These are phyloP conservation scores for Xylariaceae sp. DNA, from an alignment of 2,329 filamentous ascomycete species.

Conservation along the genomic window DNA sequence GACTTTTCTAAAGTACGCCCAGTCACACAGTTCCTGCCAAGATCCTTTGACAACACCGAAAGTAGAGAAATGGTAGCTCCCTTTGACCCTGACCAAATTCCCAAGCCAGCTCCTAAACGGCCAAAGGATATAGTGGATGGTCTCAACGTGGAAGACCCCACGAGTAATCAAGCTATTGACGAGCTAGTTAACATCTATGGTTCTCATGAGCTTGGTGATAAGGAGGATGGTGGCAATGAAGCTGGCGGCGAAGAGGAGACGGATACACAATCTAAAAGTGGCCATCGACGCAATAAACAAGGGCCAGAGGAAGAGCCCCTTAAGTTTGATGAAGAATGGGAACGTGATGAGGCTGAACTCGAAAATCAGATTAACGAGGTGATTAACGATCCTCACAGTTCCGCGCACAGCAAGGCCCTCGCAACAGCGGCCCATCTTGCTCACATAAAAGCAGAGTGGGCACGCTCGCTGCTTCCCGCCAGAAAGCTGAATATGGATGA, in stretches of 20 bases:
- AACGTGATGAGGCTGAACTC: conserved; percentile 57
- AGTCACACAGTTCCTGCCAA: conserved; percentile 30
- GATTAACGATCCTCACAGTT: conserved; percentile 55
- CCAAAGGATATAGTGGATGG: conserved; percentile 27
- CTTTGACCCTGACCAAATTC: conserved; percentile 28
- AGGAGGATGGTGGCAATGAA: conserved; percentile 30
- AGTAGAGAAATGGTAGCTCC: conserved; percentile 26
- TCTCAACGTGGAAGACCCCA: conserved; percentile 29
- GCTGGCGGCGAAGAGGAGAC: conserved; percentile 34
- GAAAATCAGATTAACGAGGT: conserved; percentile 67
- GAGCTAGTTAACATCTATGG: conserved; percentile 33
- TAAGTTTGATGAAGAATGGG: conserved; percentile 57
- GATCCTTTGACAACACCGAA: conserved; percentile 27
- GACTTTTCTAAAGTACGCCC: conserved; percentile 28
- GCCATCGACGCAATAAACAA: conserved; percentile 10
- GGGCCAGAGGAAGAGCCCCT: conserved; percentile 37
- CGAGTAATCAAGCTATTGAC: conserved; percentile 40
- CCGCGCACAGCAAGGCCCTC: conserved; percentile 51
- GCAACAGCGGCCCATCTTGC: conserved; percentile 53
- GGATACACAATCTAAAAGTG: conserved; percentile 12
- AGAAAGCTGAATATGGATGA: conserved; percentile 52
- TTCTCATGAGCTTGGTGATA: conserved; percentile 30
- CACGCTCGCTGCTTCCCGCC: conserved; percentile 42
- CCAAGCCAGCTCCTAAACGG: conserved; percentile 23
- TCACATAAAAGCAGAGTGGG: conserved; percentile 47